These are phyloP conservation scores for Microcos paniculata DNA, from an alignment of 345 rosid genomes.

Conservation along the genomic window DNA sequence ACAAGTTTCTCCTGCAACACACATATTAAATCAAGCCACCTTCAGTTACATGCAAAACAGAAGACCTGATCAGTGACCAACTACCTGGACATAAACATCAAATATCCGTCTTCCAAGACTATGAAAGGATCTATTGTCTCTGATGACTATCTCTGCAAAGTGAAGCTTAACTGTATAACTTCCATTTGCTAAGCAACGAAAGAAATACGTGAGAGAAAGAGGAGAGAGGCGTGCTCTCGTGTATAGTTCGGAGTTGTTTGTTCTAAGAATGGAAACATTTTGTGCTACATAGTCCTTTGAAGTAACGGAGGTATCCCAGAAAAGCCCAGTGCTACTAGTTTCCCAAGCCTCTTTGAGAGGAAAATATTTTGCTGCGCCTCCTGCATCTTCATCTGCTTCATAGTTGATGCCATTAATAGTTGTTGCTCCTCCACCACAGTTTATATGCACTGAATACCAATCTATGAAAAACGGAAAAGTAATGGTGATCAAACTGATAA, in stretches of 20 bases:
- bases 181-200: constrained; percentile 48
- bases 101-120: constrained; percentile 47
- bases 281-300: not conserved
- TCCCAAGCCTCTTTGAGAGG: constrained; percentile 36
- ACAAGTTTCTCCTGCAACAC: constrained; percentile 26
- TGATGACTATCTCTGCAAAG: constrained; percentile 49
- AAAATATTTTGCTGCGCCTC: constrained; percentile 37
- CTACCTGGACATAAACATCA: constrained; percentile 54
- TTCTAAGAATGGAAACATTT: constrained; percentile 13
- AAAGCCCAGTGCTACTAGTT: constrained; percentile 54
- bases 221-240: constrained; percentile 51
- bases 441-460: constrained; percentile 34
- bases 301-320: constrained; percentile 35
- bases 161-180: constrained; percentile 48
- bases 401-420: constrained; percentile 24
- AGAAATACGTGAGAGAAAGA: constrained; percentile 46
- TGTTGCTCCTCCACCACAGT: constrained; percentile 48
- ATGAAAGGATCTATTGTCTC: constrained; percentile 30
- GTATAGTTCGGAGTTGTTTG: constrained; percentile 28
- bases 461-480: constrained; percentile 16
- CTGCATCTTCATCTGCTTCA: constrained; percentile 33
- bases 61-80: too few relatives aligned
- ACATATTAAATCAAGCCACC: not conserved
- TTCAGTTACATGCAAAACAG: not conserved
- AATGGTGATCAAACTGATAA: not conserved